Evolutionary conservation across 768 basidiomycete species (phyloP).

Genomic region (Vishniacozyma victoriae): DNA sequence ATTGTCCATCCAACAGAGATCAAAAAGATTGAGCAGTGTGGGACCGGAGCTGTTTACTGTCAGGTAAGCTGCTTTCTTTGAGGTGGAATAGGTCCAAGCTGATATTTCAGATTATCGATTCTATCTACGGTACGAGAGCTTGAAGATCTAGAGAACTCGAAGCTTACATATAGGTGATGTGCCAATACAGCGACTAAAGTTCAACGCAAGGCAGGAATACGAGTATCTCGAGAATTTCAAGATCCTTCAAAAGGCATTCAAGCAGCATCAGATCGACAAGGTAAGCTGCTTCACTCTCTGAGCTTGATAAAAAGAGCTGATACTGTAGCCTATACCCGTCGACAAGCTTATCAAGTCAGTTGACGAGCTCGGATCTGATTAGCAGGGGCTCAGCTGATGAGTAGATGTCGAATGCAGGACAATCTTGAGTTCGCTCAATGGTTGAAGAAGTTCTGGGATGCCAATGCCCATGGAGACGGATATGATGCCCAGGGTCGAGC

Average conservation of each 20-base stretch:
- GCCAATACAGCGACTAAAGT: constrained; percentile 87
- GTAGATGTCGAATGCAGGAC: constrained; percentile 91
- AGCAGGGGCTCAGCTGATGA: background rate
- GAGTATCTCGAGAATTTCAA: constrained; percentile 95
- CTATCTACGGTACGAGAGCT: constrained; percentile 65
- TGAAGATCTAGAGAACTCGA: background rate
- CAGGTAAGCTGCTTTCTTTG: constrained; percentile 52
- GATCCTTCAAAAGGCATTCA: constrained; percentile 87
- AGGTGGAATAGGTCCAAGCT: background rate
- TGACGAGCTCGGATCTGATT: no score
- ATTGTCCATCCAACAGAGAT: constrained; percentile 68
- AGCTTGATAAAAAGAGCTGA: constrained; percentile 5
- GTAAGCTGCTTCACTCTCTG: constrained; percentile 49
- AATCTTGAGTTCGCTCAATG: constrained; percentile 98
- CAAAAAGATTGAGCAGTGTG: constrained; percentile 76
- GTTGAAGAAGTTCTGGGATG: constrained; percentile 93
- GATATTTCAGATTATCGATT: constrained; percentile 63
- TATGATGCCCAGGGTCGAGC: constrained; percentile 82
- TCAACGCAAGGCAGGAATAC: constrained; percentile 89
- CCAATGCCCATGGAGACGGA: constrained; percentile 75
- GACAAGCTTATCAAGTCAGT: constrained; percentile 78
- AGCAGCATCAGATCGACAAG: constrained; percentile 89
- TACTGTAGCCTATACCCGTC: constrained; percentile 77
- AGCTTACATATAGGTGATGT: constrained; percentile 60
- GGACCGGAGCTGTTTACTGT: constrained; percentile 81